These are phyloP conservation scores for Myriosclerotinia scirpicola DNA, from an alignment of 2,329 filamentous ascomycete species.

Conservation along the genomic window DNA sequence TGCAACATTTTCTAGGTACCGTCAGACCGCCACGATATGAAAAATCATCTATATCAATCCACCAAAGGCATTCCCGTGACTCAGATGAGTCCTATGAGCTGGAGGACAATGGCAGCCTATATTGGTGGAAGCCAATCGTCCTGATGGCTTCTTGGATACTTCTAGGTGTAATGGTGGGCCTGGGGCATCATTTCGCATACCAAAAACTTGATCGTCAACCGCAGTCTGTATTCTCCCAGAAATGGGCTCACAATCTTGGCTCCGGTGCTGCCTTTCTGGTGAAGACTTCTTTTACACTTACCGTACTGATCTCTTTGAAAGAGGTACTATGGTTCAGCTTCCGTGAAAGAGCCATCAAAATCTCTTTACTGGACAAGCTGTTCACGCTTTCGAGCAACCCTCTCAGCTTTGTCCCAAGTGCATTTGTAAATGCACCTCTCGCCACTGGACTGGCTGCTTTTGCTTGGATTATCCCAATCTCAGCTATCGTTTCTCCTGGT, in stretches of 20 bases:
- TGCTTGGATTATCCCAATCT: conserved; percentile 6
- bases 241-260: conserved; percentile 1
- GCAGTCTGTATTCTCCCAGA: neutral
- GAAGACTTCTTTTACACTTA: conserved; percentile 5
- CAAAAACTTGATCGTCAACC: conserved; percentile 3
- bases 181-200: conserved; percentile 2
- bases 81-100: neutral
- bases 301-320: neutral
- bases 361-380: conserved; percentile 5
- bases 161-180: neutral
- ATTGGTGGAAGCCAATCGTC: neutral
- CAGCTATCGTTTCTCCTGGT: conserved; percentile 7
- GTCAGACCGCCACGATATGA: neutral
- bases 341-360: neutral
- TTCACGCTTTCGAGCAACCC: conserved; percentile 3
- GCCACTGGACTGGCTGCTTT: neutral
- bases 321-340: conserved; percentile 13
- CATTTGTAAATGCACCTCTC: neutral
- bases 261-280: conserved; percentile 3
- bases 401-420: conserved; percentile 1
- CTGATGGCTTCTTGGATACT: neutral
- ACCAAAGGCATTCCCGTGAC: neutral
- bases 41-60: neutral
- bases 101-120: neutral
- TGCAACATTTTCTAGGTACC: neutral